phyloP scores from a whole-genome alignment of 805 yeast genomes.

The Yarrowia porcina region DNA sequence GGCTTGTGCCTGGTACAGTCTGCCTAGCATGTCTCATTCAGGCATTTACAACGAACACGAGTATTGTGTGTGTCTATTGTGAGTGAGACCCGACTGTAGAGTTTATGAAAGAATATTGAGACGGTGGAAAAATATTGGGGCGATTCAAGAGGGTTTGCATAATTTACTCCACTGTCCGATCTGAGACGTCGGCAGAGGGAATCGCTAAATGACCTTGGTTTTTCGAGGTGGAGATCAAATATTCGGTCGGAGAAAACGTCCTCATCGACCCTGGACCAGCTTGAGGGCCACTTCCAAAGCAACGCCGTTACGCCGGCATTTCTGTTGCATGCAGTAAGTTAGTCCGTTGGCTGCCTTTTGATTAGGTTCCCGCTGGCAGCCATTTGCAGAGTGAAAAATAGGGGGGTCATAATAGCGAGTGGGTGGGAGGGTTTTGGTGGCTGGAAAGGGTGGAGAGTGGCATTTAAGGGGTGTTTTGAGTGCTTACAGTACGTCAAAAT shows the following conservation, averaged over 20 bases:
- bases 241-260: no score
- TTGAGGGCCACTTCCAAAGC: neutral
- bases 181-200: no score
- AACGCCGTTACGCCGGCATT: conserved; percentile 11
- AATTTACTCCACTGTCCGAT: no score
- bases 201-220: no score
- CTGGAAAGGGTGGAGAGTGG: neutral
- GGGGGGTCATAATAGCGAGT: neutral
- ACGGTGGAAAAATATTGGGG: no score
- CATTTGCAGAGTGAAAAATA: conserved; percentile 1
- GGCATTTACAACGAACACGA: neutral
- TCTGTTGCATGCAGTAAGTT: conserved; percentile 21
- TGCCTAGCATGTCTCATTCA: neutral
- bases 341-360: conserved; percentile 19
- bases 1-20: neutral
- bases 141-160: no score
- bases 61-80: neutral
- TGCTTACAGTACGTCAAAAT: neutral
- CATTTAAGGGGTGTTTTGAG: neutral
- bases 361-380: conserved; percentile 19
- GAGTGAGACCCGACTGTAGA: neutral
- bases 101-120: neutral
- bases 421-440: neutral
- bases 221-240: no score
- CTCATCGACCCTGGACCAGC: neutral